phyloP scores from a whole-genome alignment of 495 filamentous ascomycete genomes.

The Penicillium steckii region DNA sequence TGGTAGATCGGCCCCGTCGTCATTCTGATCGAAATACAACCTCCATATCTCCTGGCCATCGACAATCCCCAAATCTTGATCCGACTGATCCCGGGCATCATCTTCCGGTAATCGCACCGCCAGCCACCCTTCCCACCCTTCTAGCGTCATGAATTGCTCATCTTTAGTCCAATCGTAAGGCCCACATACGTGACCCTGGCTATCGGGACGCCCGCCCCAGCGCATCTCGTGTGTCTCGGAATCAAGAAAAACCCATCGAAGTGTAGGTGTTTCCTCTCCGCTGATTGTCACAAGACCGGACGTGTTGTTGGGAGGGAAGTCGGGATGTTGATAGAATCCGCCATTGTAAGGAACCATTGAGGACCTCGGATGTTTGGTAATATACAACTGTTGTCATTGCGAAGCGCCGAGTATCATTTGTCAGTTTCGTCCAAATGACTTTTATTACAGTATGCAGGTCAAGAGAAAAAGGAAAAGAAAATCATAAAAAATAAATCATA shows the following conservation, averaged over 20 bases:
- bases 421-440: background rate
- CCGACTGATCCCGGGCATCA: constrained; percentile 9
- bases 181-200: constrained; percentile 25
- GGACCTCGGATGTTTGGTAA: constrained; percentile 21
- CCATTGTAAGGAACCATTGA: constrained; percentile 28
- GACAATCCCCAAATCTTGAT: constrained; percentile 14
- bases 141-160: constrained; percentile 22
- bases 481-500: too few relatives aligned
- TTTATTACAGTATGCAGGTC: constrained; percentile 5
- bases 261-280: constrained; percentile 22
- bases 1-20: constrained; percentile 27
- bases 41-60: constrained; percentile 23
- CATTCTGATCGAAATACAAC: constrained; percentile 28
- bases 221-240: constrained; percentile 20
- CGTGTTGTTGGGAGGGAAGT: constrained; percentile 23
- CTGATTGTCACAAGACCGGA: constrained; percentile 26
- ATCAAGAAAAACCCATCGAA: constrained; percentile 31
- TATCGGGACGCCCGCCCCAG: constrained; percentile 28
- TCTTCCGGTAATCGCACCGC: constrained; percentile 23
- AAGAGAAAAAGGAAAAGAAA: too few relatives aligned
- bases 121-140: constrained; percentile 27
- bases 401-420: background rate
- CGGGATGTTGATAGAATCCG: constrained; percentile 23
- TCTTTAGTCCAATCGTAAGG: constrained; percentile 31
- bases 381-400: constrained; percentile 19